A percentile compares a stretch with the other conserved stretches of the same genome.
Evolutionary conservation across 805 yeast genomes (phyloP).

Genomic region (Spathaspora girioi): DNA sequence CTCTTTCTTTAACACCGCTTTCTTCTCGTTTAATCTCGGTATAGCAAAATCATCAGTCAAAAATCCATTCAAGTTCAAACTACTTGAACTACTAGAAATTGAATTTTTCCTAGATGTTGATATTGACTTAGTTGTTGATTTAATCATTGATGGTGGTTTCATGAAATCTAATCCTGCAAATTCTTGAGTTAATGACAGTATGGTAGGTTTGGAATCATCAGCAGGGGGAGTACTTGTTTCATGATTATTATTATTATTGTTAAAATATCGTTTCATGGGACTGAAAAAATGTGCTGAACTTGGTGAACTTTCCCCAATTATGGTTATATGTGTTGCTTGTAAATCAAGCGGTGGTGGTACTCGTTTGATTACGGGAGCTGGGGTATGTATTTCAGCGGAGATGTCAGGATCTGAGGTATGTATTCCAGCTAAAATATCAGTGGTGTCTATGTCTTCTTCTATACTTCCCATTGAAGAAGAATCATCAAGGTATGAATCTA

Average conservation of each 20-base stretch:
- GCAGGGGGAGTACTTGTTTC: not conserved
- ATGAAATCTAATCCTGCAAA: constrained; percentile 11
- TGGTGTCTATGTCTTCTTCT: constrained; percentile 14
- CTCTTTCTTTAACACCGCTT: not conserved
- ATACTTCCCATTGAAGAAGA: constrained; percentile 16
- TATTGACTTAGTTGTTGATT: constrained; percentile 5
- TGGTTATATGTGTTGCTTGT: constrained; percentile 15
- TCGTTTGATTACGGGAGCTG: not conserved
- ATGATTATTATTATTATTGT: constrained; percentile 20
- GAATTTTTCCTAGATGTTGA: constrained; percentile 16
- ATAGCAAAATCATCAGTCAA: constrained; percentile 30
- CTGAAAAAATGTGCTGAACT: constrained; percentile 32
- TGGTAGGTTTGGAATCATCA: constrained; percentile 22
- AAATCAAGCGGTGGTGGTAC: constrained; percentile 8
- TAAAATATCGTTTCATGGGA: constrained; percentile 35
- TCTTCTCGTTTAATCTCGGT: constrained; percentile 1
- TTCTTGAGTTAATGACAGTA: constrained; percentile 24
- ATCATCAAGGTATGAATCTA: constrained; percentile 41
- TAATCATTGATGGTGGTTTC: constrained; percentile 38
- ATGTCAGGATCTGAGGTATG: not conserved
- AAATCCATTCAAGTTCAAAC: constrained; percentile 40
- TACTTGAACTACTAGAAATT: constrained; percentile 37
- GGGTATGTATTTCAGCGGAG: not conserved
- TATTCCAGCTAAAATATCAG: constrained; percentile 9
- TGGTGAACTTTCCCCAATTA: constrained; percentile 39